Evolutionary conservation across 2,329 filamentous ascomycete genomes (phyloP), one percentile per base, ranked within the genome.

Genomic region (Botrytis galanthina): DNA sequence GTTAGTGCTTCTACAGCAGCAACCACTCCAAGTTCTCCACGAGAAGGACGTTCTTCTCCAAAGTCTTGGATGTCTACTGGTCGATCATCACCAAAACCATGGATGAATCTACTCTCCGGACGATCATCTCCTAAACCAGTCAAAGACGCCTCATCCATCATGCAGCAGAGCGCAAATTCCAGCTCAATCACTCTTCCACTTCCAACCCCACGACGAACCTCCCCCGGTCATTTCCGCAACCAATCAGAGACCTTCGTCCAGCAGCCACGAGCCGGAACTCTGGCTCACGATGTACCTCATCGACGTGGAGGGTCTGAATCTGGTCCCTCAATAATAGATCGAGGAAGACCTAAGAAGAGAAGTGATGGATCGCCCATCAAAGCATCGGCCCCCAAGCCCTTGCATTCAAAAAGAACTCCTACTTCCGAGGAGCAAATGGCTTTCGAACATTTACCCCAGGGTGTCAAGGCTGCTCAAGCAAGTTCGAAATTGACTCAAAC

Each of bases 391-490:
- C 73, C 75, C 7, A 76, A 32, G 51, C 14, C 0, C n/a, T 57
- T 29, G 7, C n/a, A 29, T 57, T 29, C 51, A 57, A 57, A 68
- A 42, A 51, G 61, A 66, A 46, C 46, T 63, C 69, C 73, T 12
- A 64, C 48, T 39, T 61, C 54, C 1, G 83, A 85, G 3, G 89
- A 91, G 78, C 84, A 87, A 67, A 84, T 84, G 39, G 88, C 87
- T 0, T 91, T 90, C 74, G 88, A 90, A 78, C 83, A 84, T 66
- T 83, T 92, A n/a, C 90, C 90, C 0, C 84, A 84, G 71, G 90
- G 90, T 0, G 86, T 85, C 79, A 85, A 83, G 73, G 85, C 87
- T 2, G 81, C 80, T n/a, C 86, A 90, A n/a, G 90, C 87, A 0
- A 76, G 81, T 0, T 82, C 82, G 44, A 83, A 84, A 64, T 78